phyloP scores from a whole-genome alignment of 306 rosid species.

The Prunus mume region DNA sequence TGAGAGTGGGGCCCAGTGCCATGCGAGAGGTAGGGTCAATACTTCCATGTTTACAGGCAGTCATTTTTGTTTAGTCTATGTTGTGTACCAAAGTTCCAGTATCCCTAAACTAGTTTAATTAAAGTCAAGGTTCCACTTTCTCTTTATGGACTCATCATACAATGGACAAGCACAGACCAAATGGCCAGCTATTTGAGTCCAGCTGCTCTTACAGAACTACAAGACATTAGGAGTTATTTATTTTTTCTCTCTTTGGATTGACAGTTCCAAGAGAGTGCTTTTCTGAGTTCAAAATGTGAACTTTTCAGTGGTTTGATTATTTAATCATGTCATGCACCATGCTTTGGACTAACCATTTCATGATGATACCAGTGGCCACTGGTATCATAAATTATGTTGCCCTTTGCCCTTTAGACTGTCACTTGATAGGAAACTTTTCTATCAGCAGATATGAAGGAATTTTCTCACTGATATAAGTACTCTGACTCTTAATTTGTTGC shows the following conservation, averaged over 20 bases:
- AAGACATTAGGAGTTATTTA: neutral
- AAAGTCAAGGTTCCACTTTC: neutral
- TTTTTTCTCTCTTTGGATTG: neutral
- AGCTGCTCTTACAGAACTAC: neutral
- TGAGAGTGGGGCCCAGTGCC: constrained; percentile 91
- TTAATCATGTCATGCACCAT: neutral
- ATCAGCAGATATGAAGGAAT: neutral
- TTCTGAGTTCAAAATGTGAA: neutral
- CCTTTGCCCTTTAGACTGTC: too few relatives aligned
- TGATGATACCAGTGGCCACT: too few relatives aligned
- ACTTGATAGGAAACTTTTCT: too few relatives aligned
- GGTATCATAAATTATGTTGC: too few relatives aligned
- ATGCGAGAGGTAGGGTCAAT: constrained; percentile 82
- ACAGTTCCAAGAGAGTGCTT: neutral
- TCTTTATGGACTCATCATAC: neutral
- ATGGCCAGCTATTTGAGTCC: neutral
- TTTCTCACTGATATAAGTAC: neutral
- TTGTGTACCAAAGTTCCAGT: constrained; percentile 1
- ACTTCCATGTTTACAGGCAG: constrained; percentile 9
- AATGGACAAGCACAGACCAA: neutral
- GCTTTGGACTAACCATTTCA: neutral
- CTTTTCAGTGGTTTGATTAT: neutral
- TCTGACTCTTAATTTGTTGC: neutral
- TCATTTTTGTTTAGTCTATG: constrained; percentile 2
- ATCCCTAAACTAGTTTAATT: constrained; percentile 19